Percentiles rank a stretch among this genome's conserved stretches.
phyloP scores from a whole-genome alignment of 495 filamentous ascomycete species.

The Neurospora cerealis region DNA sequence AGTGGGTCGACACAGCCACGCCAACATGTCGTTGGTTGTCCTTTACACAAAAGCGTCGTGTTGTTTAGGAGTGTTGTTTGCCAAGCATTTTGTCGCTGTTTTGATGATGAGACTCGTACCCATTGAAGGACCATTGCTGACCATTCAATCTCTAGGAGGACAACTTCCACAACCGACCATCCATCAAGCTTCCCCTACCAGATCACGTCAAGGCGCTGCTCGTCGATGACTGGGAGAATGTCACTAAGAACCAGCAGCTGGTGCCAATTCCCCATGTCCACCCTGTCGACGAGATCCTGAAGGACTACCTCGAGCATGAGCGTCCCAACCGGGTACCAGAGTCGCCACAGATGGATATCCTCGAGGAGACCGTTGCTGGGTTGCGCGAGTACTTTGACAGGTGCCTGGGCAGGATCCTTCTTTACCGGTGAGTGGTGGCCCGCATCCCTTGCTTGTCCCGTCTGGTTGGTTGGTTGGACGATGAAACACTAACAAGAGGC shows the following conservation, averaged over 20 bases:
- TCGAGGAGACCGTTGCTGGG: constrained; percentile 79
- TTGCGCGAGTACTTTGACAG: constrained; percentile 88
- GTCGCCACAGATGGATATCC: constrained; percentile 65
- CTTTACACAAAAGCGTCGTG: background rate
- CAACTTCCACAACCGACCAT: constrained; percentile 63
- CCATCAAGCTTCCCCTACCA: constrained; percentile 70
- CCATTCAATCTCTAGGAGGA: constrained; percentile 57
- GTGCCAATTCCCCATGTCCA: constrained; percentile 70
- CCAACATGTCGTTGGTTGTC: background rate
- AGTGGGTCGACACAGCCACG: background rate
- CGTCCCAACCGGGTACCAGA: constrained; percentile 52
- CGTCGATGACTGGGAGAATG: constrained; percentile 97
- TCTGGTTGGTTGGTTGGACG: background rate
- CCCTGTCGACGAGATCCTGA: constrained; percentile 66
- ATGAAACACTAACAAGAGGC: background rate
- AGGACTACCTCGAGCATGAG: constrained; percentile 65
- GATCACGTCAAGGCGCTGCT: constrained; percentile 82
- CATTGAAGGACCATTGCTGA: constrained; percentile 1
- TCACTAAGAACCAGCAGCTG: constrained; percentile 86
- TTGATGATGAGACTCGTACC: constrained; percentile 7
- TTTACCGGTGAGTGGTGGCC: constrained; percentile 53
- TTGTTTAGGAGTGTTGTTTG: background rate
- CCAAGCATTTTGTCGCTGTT: background rate
- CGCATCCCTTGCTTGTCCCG: background rate
- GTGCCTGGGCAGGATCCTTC: constrained; percentile 71